Evolutionary conservation across 129 eudicot genomes (phyloP).

Genomic region (Apium graveolens): DNA sequence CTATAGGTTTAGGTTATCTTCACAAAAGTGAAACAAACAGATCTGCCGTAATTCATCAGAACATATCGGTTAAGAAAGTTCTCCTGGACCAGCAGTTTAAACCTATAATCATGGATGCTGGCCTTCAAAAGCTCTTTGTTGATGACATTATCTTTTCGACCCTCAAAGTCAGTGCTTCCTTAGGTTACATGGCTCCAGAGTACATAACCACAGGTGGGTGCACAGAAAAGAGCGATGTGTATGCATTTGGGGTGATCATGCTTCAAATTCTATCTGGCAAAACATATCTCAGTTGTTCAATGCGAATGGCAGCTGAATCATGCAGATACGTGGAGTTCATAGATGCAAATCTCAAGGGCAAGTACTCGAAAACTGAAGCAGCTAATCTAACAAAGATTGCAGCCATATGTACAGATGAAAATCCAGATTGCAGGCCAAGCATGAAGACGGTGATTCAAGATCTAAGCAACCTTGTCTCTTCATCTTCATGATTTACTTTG

Average conservation of each 20-base stretch:
- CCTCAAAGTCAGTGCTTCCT: slow-evolving; percentile 86
- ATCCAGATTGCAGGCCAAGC: slow-evolving; percentile 58
- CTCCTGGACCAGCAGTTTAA: slow-evolving; percentile 51
- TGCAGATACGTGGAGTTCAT: slow-evolving; percentile 38
- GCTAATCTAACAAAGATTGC: slow-evolving; percentile 42
- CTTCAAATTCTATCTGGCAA: slow-evolving; percentile 75
- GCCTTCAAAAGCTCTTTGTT: slow-evolving; percentile 74
- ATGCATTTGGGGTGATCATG: slow-evolving; percentile 77
- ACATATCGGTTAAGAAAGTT: slow-evolving; percentile 72
- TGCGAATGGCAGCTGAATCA: slow-evolving; percentile 49
- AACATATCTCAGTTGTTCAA: slow-evolving; percentile 31
- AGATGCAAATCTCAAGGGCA: slow-evolving; percentile 47
- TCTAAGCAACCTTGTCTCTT: slow-evolving; percentile 16
- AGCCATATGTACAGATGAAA: slow-evolving; percentile 49
- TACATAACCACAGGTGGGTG: slow-evolving; percentile 82
- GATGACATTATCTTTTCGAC: slow-evolving; percentile 83
- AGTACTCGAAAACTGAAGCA: slow-evolving; percentile 42
- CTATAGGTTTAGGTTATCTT: slow-evolving; percentile 61
- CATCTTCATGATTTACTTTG: neutral
- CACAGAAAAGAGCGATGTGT: slow-evolving; percentile 85
- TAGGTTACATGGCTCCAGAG: slow-evolving; percentile 96
- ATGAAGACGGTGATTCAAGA: slow-evolving; percentile 49
- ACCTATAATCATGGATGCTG: slow-evolving; percentile 65
- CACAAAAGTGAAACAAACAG: slow-evolving; percentile 51
- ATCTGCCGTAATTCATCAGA: slow-evolving; percentile 60